Percentiles rank a stretch among this genome's conserved stretches.
phyloP scores from a whole-genome alignment of 345 rosid genomes.

The Durio zibethinus region DNA sequence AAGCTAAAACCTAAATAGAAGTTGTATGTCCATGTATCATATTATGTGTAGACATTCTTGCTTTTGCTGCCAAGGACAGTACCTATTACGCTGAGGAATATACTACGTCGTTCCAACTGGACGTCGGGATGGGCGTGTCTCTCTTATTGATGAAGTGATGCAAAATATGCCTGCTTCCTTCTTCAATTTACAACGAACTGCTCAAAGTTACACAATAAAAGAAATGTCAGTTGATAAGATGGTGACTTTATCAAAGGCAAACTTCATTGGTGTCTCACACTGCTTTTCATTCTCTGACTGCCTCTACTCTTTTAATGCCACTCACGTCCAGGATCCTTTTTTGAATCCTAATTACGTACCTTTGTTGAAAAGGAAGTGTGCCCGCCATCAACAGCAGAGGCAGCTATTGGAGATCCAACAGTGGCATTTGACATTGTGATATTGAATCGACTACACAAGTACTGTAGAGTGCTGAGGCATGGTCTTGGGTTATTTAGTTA shows the following conservation, averaged over 20 bases:
- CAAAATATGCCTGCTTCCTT: slow-evolving; percentile 30
- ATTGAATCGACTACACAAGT: slow-evolving; percentile 33
- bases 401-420: slow-evolving; percentile 1
- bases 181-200: slow-evolving; percentile 27
- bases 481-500: slow-evolving; percentile 37
- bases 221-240: slow-evolving; percentile 40
- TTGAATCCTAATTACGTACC: slow-evolving; percentile 28
- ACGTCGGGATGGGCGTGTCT: slow-evolving; percentile 42
- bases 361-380: slow-evolving; percentile 39
- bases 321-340: slow-evolving; percentile 38
- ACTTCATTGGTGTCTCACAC: slow-evolving; percentile 41
- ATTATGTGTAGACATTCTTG: slow-evolving; percentile 49
- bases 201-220: slow-evolving; percentile 28
- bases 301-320: slow-evolving; percentile 34
- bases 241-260: slow-evolving; percentile 54
- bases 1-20: slow-evolving; percentile 38
- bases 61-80: slow-evolving; percentile 47
- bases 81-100: slow-evolving; percentile 17
- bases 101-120: slow-evolving; percentile 37
- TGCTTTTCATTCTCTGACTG: slow-evolving; percentile 39
- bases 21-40: slow-evolving; percentile 35
- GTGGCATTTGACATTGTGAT: slow-evolving; percentile 28
- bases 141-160: slow-evolving; percentile 17
- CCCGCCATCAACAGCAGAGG: slow-evolving; percentile 8
- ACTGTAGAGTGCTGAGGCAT: slow-evolving; percentile 27